phyloP scores from a whole-genome alignment of 2,329 filamentous ascomycete species.

The Sphaerulina vaccinii region DNA sequence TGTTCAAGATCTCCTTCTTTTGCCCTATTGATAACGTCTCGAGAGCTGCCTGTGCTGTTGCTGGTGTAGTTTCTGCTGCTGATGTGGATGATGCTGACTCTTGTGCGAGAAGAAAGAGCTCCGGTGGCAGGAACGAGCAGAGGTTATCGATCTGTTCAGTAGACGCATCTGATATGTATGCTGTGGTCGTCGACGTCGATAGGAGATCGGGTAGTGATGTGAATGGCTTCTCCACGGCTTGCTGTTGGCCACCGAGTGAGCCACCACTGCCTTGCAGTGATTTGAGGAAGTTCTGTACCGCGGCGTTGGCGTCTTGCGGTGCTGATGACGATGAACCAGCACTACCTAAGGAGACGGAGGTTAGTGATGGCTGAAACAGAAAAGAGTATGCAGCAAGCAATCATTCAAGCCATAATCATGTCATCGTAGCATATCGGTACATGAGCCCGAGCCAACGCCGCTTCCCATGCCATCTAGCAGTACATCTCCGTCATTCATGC shows the following conservation, averaged over 20 bases:
- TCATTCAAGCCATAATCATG: slow-evolving; percentile 7
- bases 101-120: slow-evolving; percentile 73
- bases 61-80: slow-evolving; percentile 58
- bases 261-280: slow-evolving; percentile 65
- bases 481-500: background rate
- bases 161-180: slow-evolving; percentile 69
- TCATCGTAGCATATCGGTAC: slow-evolving; percentile 15
- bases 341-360: slow-evolving; percentile 22
- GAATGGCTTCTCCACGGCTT: slow-evolving; percentile 64
- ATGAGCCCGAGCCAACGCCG: background rate
- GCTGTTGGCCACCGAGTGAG: slow-evolving; percentile 40
- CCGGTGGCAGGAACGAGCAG: slow-evolving; percentile 73
- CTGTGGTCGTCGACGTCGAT: slow-evolving; percentile 71
- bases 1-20: slow-evolving; percentile 77
- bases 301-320: slow-evolving; percentile 64
- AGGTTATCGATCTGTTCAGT: slow-evolving; percentile 67
- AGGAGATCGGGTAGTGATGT: slow-evolving; percentile 86
- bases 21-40: slow-evolving; percentile 69
- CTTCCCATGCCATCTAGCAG: background rate
- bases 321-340: slow-evolving; percentile 42
- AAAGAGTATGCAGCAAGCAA: slow-evolving; percentile 7
- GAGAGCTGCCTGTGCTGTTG: slow-evolving; percentile 69
- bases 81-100: slow-evolving; percentile 57
- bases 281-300: slow-evolving; percentile 84
- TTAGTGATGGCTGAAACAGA: slow-evolving; percentile 15